These are phyloP conservation scores for Xerocomus alliaceus DNA, from an alignment of 1,284 basidiomycete genomes.

Conservation along the genomic window DNA sequence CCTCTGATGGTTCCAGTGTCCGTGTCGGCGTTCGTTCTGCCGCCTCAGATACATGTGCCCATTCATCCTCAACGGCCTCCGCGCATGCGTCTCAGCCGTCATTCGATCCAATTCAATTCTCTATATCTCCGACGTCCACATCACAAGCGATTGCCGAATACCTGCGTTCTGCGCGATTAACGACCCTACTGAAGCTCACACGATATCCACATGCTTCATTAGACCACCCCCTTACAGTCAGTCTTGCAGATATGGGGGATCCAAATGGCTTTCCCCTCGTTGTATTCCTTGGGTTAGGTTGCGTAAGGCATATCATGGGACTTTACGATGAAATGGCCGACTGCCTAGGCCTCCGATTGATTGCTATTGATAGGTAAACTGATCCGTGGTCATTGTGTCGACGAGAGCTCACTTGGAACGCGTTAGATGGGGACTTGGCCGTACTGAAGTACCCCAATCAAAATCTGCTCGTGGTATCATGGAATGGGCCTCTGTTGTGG, in stretches of 20 bases:
- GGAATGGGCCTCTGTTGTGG: slow-evolving; percentile 90
- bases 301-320: slow-evolving; percentile 92
- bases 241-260: slow-evolving; percentile 89
- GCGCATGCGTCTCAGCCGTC: slow-evolving; percentile 52
- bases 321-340: slow-evolving; percentile 96
- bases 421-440: slow-evolving; percentile 88
- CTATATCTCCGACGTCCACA: slow-evolving; percentile 53
- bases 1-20: slow-evolving; percentile 38
- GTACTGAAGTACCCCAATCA: slow-evolving; percentile 74
- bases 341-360: slow-evolving; percentile 83
- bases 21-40: slow-evolving; percentile 23
- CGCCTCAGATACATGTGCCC: slow-evolving; percentile 26
- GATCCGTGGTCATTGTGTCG: not conserved
- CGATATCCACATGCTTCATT: slow-evolving; percentile 79
- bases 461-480: slow-evolving; percentile 80
- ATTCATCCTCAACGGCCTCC: slow-evolving; percentile 52
- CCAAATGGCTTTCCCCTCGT: slow-evolving; percentile 85
- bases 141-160: slow-evolving; percentile 83
- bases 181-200: slow-evolving; percentile 79
- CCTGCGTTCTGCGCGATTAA: slow-evolving; percentile 83
- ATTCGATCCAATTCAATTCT: slow-evolving; percentile 52
- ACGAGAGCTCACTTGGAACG: slow-evolving; percentile 18
- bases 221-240: slow-evolving; percentile 81
- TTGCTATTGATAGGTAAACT: slow-evolving; percentile 89
- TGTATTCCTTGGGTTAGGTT: slow-evolving; percentile 92